Evolutionary conservation across 2,329 filamentous ascomycete species (phyloP).

Genomic region (Beauveria pseudobassiana): DNA sequence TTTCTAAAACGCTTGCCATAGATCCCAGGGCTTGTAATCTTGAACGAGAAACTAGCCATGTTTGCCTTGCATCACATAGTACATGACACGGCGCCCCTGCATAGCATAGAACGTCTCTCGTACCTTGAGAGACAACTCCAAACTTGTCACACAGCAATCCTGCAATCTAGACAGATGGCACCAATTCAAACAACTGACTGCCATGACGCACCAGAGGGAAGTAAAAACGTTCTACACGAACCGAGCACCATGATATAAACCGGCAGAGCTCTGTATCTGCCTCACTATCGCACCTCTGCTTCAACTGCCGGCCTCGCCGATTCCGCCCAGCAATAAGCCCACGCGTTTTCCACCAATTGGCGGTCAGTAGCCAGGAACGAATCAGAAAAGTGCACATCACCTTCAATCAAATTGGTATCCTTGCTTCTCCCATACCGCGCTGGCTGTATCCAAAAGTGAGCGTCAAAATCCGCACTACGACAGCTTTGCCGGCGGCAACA

Average conservation of each 20-base stretch:
- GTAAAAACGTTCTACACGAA: background rate
- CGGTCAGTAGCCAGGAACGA: background rate
- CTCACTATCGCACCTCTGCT: background rate
- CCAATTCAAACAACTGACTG: background rate
- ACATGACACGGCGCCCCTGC: background rate
- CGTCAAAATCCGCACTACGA: slow-evolving; percentile 3
- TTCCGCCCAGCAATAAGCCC: background rate
- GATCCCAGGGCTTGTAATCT: background rate
- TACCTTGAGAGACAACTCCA: slow-evolving; percentile 9
- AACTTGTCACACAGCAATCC: slow-evolving; percentile 12
- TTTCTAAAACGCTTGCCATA: background rate
- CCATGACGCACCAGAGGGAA: no score
- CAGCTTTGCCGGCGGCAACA: background rate
- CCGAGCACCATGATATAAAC: background rate
- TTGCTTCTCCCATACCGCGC: background rate
- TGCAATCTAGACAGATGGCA: slow-evolving; percentile 4
- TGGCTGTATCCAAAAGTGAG: background rate
- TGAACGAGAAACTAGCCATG: background rate
- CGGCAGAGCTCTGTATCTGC: background rate
- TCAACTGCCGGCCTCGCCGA: background rate
- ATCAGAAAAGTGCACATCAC: background rate
- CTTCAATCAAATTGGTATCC: background rate
- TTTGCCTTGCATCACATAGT: background rate
- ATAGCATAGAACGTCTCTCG: background rate
- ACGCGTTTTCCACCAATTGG: background rate